Evolutionary conservation across 257 asterid species (phyloP).

Genomic region (Scutellaria baicalensis): DNA sequence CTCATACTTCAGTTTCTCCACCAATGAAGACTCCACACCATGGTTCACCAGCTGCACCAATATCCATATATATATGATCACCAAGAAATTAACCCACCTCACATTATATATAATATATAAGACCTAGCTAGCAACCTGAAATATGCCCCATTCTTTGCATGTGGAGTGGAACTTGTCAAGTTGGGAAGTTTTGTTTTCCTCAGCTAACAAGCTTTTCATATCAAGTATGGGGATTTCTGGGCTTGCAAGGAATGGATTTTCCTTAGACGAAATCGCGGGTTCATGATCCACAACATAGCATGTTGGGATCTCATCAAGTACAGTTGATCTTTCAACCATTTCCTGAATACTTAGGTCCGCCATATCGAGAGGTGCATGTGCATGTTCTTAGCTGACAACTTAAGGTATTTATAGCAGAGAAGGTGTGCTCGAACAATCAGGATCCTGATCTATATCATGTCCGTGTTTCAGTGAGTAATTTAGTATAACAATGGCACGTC

Average conservation of each 20-base stretch:
- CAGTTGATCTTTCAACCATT: conserved; percentile 18
- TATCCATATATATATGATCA: no score
- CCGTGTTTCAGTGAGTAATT: no score
- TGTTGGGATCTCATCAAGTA: conserved; percentile 14
- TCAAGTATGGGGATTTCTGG: conserved; percentile 36
- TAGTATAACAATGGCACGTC: no score
- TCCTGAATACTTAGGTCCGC: conserved; percentile 31
- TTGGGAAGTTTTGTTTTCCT: conserved; percentile 13
- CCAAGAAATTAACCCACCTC: no score
- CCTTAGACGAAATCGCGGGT: conserved; percentile 1
- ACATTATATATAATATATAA: no score
- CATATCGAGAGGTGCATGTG: no score
- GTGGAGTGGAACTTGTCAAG: conserved; percentile 34
- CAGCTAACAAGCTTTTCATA: conserved; percentile 28
- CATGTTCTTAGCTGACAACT: not conserved
- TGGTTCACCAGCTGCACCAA: conserved; percentile 48
- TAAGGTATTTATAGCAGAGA: no score
- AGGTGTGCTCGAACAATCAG: no score
- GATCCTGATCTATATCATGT: no score
- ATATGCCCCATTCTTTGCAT: conserved; percentile 55
- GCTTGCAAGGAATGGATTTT: not conserved
- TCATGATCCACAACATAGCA: conserved; percentile 28
- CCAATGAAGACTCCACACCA: conserved; percentile 34
- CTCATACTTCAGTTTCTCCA: conserved; percentile 47
- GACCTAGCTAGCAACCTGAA: conserved; percentile 34